These are phyloP conservation scores for Vitis hybrid DNA, from an alignment of 177 flowering plant genomes.

Conservation along the genomic window DNA sequence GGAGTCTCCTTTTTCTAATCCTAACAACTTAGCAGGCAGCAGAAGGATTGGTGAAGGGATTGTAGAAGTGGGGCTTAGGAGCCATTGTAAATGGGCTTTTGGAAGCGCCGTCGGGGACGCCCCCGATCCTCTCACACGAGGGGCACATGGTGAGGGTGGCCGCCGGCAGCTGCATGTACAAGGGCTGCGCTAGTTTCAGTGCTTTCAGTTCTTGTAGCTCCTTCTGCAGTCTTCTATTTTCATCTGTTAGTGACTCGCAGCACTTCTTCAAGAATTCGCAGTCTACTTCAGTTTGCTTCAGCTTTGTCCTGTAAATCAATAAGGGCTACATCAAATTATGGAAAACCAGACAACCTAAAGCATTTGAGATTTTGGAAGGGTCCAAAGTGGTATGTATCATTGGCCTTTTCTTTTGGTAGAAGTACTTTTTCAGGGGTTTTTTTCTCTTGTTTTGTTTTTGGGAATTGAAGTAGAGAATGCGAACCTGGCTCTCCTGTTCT, in stretches of 20 bases:
- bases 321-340: background rate
- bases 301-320: constrained; percentile 58
- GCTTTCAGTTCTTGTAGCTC: constrained; percentile 77
- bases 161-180: constrained; percentile 71
- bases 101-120: constrained; percentile 24
- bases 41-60: constrained; percentile 60
- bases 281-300: constrained; percentile 87
- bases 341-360: background rate
- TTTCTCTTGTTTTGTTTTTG: too few species aligned
- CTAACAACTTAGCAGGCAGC: constrained; percentile 46
- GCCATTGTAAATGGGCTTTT: constrained; percentile 45
- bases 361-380: background rate
- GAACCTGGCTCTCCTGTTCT: constrained; percentile 81
- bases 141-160: constrained; percentile 85
- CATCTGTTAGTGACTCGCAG: constrained; percentile 72
- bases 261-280: constrained; percentile 85
- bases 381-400: background rate
- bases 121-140: constrained; percentile 65
- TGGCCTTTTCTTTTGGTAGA: too few species aligned
- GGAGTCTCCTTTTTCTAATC: background rate
- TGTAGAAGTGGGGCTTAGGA: constrained; percentile 49
- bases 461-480: too few species aligned
- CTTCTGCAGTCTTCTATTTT: constrained; percentile 69
- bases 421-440: too few species aligned
- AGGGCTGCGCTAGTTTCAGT: constrained; percentile 50